Evolutionary conservation across 257 asterid genomes (phyloP).

Genomic region (Handroanthus guayacan): DNA sequence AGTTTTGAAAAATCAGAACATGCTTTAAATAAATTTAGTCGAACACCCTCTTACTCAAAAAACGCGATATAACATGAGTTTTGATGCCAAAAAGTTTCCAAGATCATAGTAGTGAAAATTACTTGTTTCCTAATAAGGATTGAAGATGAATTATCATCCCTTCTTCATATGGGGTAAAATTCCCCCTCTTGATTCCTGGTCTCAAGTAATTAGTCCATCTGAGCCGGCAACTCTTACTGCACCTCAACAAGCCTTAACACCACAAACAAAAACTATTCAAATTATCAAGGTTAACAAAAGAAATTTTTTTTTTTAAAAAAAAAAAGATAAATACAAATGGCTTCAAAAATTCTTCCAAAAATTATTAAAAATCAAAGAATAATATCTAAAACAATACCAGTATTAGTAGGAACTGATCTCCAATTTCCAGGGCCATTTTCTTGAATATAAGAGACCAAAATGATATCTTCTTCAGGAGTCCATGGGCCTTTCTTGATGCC

Average conservation of each 20-base stretch:
- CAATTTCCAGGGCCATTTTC: slow-evolving; percentile 90
- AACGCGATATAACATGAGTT: too few relatives aligned
- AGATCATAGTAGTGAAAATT: slow-evolving; percentile 22
- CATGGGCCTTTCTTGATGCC: slow-evolving; percentile 93
- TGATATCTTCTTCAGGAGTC: slow-evolving; percentile 92
- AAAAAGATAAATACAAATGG: background rate
- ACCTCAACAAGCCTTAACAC: slow-evolving; percentile 68
- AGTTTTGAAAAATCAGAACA: too few relatives aligned
- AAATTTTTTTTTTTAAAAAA: background rate
- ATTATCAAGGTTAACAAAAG: background rate
- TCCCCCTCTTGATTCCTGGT: slow-evolving; percentile 93
- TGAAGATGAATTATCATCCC: slow-evolving; percentile 90
- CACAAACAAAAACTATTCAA: background rate
- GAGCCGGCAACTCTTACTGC: slow-evolving; percentile 92
- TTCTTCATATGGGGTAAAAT: slow-evolving; percentile 89
- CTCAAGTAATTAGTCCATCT: slow-evolving; percentile 85
- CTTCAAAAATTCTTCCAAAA: too few relatives aligned
- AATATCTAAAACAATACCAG: slow-evolving; percentile 45
- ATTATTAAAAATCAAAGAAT: background rate
- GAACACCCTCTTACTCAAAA: too few relatives aligned
- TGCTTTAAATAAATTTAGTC: too few relatives aligned
- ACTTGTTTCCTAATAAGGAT: slow-evolving; percentile 88
- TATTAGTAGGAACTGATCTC: slow-evolving; percentile 75
- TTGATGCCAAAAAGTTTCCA: background rate
- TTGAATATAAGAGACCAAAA: slow-evolving; percentile 75